Conservation (phyloP, 2,329 filamentous ascomycete species). For the Pyrenophora seminiperda region DNA sequence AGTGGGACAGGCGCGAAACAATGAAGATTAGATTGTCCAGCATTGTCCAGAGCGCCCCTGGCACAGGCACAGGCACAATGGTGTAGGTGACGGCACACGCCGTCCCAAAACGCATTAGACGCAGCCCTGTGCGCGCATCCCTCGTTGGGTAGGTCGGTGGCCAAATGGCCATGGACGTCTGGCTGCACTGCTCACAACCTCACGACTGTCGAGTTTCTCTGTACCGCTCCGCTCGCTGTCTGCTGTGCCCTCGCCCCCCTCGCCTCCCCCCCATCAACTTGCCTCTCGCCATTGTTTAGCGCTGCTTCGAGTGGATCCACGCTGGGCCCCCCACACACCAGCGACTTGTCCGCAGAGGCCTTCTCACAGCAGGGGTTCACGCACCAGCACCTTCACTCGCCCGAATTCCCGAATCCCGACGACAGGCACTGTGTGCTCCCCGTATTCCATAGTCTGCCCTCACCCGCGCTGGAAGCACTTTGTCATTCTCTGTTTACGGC, state of each 20-base stretch:
- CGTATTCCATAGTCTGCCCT: background rate
- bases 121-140: conserved; percentile 23
- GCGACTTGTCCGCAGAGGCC: conserved; percentile 18
- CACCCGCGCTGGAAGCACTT: conserved; percentile 12
- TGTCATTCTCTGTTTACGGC: background rate
- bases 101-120: conserved; percentile 19
- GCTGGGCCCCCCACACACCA: conserved; percentile 15
- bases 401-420: conserved; percentile 14
- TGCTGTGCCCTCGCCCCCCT: conserved; percentile 5
- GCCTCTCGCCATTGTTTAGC: conserved; percentile 12
- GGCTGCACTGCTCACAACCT: conserved; percentile 8
- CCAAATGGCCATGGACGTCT: conserved; percentile 12
- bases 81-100: conserved; percentile 12
- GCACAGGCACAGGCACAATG: conserved; percentile 14
- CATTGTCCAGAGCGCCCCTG: conserved; percentile 23
- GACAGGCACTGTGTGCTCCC: conserved; percentile 10
- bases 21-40: conserved; percentile 5
- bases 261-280: background rate
- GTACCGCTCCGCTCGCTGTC: conserved; percentile 8
- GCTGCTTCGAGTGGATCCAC: conserved; percentile 12
- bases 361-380: conserved; percentile 31
- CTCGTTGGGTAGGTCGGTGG: conserved; percentile 15
- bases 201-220: conserved; percentile 6
- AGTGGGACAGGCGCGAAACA: too few species aligned
- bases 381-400: conserved; percentile 12